Base-by-base conservation (phyloP, 345 rosid genomes). In the Eucalyptus curtisii region DNA sequence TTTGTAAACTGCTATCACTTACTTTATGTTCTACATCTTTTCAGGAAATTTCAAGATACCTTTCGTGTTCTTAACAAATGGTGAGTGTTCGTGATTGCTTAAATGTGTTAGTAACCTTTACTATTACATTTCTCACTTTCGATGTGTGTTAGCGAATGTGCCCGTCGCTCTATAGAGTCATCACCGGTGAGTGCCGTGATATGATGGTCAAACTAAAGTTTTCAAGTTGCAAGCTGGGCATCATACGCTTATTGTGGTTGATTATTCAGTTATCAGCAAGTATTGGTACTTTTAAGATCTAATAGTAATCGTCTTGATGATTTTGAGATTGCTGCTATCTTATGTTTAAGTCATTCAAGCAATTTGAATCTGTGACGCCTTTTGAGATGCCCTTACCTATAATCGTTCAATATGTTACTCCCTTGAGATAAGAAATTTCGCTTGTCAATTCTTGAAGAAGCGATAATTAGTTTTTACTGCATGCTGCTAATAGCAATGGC, bases 31-130 rank as follows among this genome's bases (percentile, higher is more conserved):
- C 33, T 64, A 64, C 71, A 30, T 33, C 17, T 61, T 59, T 27
- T 5, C 95, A 95, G 98, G 98, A 90, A 88, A 90, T 89, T 91
- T 97, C 93, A 92, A 89, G 95, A 92, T 96, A 89, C 99, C 99
- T 80, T 95, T 93, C 88, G 89, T 94, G 76, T 95, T 97, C 93
- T 91, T 96, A 90, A 97, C 98, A 68, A 97, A 97, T 91, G 98
- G 98, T 96, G 91, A 64, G 71, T 30, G 33, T 61, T 61, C 33
- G 37, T 64, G n/a, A 13, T 64, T 64, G 37, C 37, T 64, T 17
- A 7, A 30, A 30, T 30, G 33, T 64, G 71, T 64, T 30, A 3
- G 71, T 30, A 64, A 64, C 71, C n/a, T 64, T 30, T 13, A 30
- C 19, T 64, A 6, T 30, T 64, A 13, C 17, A 31, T 27, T 61